Evolutionary conservation across 176 grass and related monocot species (phyloP), one percentile per base, ranked within the genome.

Genomic region (Hordeum marinum): DNA sequence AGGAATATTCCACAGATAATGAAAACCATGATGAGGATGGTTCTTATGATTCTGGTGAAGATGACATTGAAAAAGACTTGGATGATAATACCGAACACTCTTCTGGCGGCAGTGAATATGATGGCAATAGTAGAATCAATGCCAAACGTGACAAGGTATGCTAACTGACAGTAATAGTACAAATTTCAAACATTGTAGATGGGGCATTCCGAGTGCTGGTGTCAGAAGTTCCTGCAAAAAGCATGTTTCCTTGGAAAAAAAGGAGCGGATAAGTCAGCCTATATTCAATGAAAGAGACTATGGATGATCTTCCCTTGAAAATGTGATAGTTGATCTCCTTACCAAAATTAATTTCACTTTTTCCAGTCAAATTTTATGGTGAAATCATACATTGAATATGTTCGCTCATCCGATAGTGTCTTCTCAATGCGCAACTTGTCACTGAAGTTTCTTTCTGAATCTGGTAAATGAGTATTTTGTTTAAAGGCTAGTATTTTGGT

Each of bases 1-100:
- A 93, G 68, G 85, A 94, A 84, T 83, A 94, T 91, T 98, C 93
- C 14, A 92, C 87, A 23, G 96, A 95, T 78, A 93, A 94, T 61
- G 89, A 95, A 50, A 80, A 87, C 41, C 82, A 80, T 77, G 96
- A 94, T 63, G 91, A 96, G 21, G 95, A 93, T 82, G 84, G 80
- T 25, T 90, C 78, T 86, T 90, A 94, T 62, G 88, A 95, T 83
- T 94, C 83, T 50, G 85, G 87, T 77, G 84, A 90, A 72, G 94
- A 95, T 79, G 85, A 87, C 50, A 65, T 83, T 65, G 84, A 94
- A 79, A 87, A 84, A 77, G 92, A 92, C 21, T 45, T 86, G 55
- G 92, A 92, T 85, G 88, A 82, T 77, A 73, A 91, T 75, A 75
- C 80, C 59, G 83, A 83, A 68, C 82, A 72, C 68, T 90, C 80